These are phyloP conservation scores for Seiridium unicorne DNA, from an alignment of 2,329 filamentous ascomycete species.

Conservation along the genomic window DNA sequence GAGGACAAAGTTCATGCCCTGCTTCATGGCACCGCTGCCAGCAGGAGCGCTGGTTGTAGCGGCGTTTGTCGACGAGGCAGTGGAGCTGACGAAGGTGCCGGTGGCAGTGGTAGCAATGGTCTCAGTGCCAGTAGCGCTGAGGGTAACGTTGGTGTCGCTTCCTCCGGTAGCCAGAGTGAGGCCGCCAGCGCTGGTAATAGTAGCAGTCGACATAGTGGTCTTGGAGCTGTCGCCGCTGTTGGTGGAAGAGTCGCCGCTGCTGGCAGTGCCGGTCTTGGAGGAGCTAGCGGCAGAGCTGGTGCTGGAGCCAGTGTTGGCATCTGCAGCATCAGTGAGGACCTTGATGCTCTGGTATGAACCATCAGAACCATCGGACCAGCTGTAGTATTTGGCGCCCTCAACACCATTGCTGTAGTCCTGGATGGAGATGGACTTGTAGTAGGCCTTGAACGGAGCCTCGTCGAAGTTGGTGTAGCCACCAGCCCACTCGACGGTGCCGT, in stretches of 20 bases:
- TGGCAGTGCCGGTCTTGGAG: slow-evolving; percentile 8
- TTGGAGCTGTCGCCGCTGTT: slow-evolving; percentile 4
- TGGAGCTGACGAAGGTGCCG: slow-evolving; percentile 10
- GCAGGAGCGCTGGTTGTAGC: slow-evolving; percentile 5
- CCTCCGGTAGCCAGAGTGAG: slow-evolving; percentile 18
- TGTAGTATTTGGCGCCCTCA: slow-evolving; percentile 48
- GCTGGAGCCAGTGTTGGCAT: slow-evolving; percentile 10
- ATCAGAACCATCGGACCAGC: slow-evolving; percentile 44
- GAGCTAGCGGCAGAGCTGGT: slow-evolving; percentile 12
- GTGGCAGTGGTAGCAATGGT: slow-evolving; percentile 9
- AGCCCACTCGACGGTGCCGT: slow-evolving; percentile 71
- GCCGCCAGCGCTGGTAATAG: slow-evolving; percentile 16
- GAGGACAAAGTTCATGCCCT: slow-evolving; percentile 20
- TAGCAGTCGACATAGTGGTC: slow-evolving; percentile 12
- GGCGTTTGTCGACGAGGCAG: slow-evolving; percentile 7
- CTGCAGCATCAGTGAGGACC: slow-evolving; percentile 35
- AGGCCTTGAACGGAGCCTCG: slow-evolving; percentile 51
- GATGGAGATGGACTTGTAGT: slow-evolving; percentile 57
- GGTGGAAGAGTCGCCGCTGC: slow-evolving; percentile 8
- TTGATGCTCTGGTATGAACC: slow-evolving; percentile 52
- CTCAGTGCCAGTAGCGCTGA: slow-evolving; percentile 8
- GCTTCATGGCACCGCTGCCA: slow-evolving; percentile 20
- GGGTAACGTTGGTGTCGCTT: slow-evolving; percentile 12
- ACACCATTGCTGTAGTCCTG: slow-evolving; percentile 53
- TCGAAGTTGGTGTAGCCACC: slow-evolving; percentile 57